Conservation (phyloP, 2,329 filamentous ascomycete species). For the Ceratocystis colombiana region DNA sequence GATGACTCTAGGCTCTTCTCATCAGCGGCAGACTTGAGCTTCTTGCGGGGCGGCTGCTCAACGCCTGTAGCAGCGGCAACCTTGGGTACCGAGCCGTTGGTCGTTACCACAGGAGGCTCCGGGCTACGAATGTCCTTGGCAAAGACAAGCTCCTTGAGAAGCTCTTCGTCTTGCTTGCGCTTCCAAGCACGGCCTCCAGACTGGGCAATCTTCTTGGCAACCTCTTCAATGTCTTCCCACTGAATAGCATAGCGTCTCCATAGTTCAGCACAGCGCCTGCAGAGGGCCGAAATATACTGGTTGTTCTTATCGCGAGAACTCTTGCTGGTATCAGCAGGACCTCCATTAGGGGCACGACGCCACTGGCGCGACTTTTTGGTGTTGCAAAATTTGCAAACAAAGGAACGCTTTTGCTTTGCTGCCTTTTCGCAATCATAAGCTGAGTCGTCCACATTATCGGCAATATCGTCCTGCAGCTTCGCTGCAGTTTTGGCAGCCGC, state of each 20-base stretch:
- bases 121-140: conserved; percentile 44
- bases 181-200: conserved; percentile 76
- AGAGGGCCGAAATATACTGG: conserved; percentile 70
- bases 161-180: conserved; percentile 81
- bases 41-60: conserved; percentile 52
- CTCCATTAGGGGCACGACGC: conserved; percentile 74
- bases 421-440: conserved; percentile 90
- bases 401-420: conserved; percentile 62
- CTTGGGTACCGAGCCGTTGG: conserved; percentile 26
- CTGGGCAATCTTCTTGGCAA: conserved; percentile 74
- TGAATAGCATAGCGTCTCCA: conserved; percentile 95
- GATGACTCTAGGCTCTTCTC: conserved; percentile 38
- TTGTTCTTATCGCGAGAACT: conserved; percentile 64
- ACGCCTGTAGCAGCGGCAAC: conserved; percentile 9
- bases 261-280: conserved; percentile 77
- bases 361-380: conserved; percentile 75
- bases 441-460: conserved; percentile 86
- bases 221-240: conserved; percentile 88
- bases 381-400: conserved; percentile 88
- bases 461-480: conserved; percentile 83
- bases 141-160: conserved; percentile 60
- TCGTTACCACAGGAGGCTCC: conserved; percentile 22
- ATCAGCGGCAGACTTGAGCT: conserved; percentile 48
- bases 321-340: conserved; percentile 49
- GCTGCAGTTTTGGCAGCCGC: conserved; percentile 58